Conservation (phyloP, 2,329 filamentous ascomycete genomes). For the Tympanopsis confertula region DNA sequence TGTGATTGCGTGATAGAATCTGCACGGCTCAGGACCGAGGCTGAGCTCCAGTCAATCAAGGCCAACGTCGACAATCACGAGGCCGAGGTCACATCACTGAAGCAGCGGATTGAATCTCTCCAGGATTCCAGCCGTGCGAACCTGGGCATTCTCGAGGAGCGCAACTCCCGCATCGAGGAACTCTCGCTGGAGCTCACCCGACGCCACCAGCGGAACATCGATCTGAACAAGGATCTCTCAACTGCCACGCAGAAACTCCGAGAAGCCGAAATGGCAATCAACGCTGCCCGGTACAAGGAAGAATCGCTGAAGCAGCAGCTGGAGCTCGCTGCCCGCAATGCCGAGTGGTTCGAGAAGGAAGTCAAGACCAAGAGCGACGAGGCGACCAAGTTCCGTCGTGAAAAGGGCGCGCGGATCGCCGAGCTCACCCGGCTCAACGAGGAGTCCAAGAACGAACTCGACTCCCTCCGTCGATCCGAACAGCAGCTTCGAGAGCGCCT, state of each 20-base stretch:
- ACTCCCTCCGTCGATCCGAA: constrained; percentile 69
- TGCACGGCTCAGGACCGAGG: constrained; percentile 47
- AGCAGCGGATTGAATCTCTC: constrained; percentile 72
- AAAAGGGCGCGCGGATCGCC: constrained; percentile 81
- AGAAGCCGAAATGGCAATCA: constrained; percentile 66
- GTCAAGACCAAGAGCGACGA: constrained; percentile 83
- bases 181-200: constrained; percentile 76
- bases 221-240: constrained; percentile 72
- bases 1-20: constrained; percentile 66
- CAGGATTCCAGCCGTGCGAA: constrained; percentile 90
- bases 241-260: constrained; percentile 75
- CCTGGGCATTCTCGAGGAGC: constrained; percentile 76
- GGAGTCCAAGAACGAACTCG: constrained; percentile 66
- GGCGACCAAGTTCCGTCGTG: constrained; percentile 80
- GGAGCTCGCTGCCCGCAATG: constrained; percentile 75
- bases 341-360: constrained; percentile 86
- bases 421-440: constrained; percentile 83
- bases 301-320: constrained; percentile 84
- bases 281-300: constrained; percentile 78
- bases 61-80: constrained; percentile 64
- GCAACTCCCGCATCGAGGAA: constrained; percentile 74
- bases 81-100: constrained; percentile 64
- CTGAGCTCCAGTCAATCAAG: constrained; percentile 69
- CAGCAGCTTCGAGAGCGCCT: constrained; percentile 69
- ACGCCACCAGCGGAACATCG: constrained; percentile 78